Base-by-base conservation (phyloP, 768 basidiomycete genomes). In the Russula compacta region DNA sequence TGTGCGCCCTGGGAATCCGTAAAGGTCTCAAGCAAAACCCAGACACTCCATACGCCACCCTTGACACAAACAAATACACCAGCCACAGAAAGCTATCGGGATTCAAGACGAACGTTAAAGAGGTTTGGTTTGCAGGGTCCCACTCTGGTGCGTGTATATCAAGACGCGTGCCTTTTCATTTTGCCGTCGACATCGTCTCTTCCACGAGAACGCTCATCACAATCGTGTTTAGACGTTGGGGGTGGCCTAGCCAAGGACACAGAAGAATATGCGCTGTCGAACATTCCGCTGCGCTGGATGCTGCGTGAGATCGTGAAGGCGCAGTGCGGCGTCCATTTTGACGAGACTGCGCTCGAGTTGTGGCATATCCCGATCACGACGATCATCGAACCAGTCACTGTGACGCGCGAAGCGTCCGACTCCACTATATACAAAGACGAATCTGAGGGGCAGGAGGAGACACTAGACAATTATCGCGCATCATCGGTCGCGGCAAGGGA, bases 61-160 rank as follows among this genome's bases (percentile, higher is more conserved):
- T 50, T 24, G 21, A 29, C n/a, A 11, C 42, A 9, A 36, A 39
- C 10, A 6, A 6, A 15, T 17, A 17, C 19, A 3, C 36, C 24
- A 6, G 8, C 19, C 36, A 3, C 29, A 14, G 38, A 12, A 36
- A 17, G 17, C 1, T 12, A 17, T 2, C 21, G 10, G 39, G n/a
- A 15, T 14, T 36, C 33, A 3, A 51, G n/a, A 59, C 32, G 50
- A 51, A 57, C 29, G 51, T 64, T 21, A 55, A 49, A 47, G 65
- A 66, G 29, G 65, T 66, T 29, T 66, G 65, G 65, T 66, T 66
- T 36, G 33, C 62, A 12, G 65, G 65, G 14, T 56, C 58, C 12
- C 65, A 64, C 56, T 54, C 40, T 6, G 65, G 62, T 66, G 35
- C 1, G 61, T 15, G 12, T 19, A 14, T 10, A 36, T 21, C 3